A percentile compares a stretch with the other conserved stretches of the same genome.
Evolutionary conservation across 2,329 filamentous ascomycete species (phyloP).

Genomic region (Emmonsiellopsis sp.): DNA sequence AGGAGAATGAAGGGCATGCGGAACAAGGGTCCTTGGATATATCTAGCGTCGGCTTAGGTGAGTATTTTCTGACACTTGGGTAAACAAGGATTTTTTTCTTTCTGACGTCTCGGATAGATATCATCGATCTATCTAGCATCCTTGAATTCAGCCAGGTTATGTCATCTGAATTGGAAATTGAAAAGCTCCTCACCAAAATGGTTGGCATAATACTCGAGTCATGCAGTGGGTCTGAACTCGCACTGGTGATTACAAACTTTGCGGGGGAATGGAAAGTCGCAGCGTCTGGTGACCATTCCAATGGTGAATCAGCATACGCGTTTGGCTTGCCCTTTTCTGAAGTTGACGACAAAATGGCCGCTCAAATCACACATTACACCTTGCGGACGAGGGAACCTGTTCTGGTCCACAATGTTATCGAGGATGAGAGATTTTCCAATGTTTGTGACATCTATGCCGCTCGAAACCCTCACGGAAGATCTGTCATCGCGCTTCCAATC

Average conservation of each 20-base stretch:
- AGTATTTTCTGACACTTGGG: conserved; percentile 4
- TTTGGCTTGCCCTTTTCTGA: conserved; percentile 48
- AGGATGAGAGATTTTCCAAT: conserved; percentile 57
- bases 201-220: conserved; percentile 56
- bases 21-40: conserved; percentile 33
- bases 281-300: conserved; percentile 50
- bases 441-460: conserved; percentile 48
- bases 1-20: conserved; percentile 29
- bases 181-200: conserved; percentile 54
- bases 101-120: conserved; percentile 34
- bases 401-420: conserved; percentile 52
- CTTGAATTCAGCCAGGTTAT: conserved; percentile 56
- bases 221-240: conserved; percentile 50
- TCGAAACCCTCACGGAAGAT: conserved; percentile 47
- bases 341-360: conserved; percentile 49
- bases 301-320: conserved; percentile 43
- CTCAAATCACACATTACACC: conserved; percentile 53
- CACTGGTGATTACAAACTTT: conserved; percentile 52
- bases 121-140: conserved; percentile 55
- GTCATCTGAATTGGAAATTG: conserved; percentile 55
- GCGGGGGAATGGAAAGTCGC: conserved; percentile 50
- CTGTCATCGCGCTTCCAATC: conserved; percentile 54
- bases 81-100: background rate
- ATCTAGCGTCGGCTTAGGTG: conserved; percentile 31
- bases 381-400: conserved; percentile 55